Evolutionary conservation across 441 rosid species (phyloP).

Genomic region (Cnidoscolus chayamansa): DNA sequence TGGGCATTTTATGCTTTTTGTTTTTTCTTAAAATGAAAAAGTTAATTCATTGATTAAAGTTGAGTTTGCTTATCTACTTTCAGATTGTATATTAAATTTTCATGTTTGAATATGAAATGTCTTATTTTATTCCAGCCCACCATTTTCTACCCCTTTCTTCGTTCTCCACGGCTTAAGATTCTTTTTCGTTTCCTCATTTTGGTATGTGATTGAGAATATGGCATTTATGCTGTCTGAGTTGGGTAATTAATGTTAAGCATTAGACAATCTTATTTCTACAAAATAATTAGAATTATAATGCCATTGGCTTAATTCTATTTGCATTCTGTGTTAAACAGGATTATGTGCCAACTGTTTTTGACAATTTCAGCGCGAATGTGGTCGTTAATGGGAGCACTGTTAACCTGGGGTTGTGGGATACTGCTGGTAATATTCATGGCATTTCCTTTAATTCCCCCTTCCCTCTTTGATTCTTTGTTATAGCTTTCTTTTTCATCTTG

Average conservation of each 20-base stretch:
- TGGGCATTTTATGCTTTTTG: neutral
- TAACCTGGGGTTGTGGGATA: slow-evolving; percentile 86
- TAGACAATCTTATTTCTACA: neutral
- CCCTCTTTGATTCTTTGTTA: neutral
- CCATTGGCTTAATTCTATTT: slow-evolving; percentile 15
- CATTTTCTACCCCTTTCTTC: too few relatives aligned
- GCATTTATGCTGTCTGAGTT: slow-evolving; percentile 12
- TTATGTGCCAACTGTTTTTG: slow-evolving; percentile 89
- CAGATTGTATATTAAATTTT: neutral
- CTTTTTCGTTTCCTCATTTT: slow-evolving; percentile 7
- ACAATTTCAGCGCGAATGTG: slow-evolving; percentile 94
- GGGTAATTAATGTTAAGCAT: neutral
- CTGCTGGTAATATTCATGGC: slow-evolving; percentile 58
- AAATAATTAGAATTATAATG: slow-evolving; percentile 5
- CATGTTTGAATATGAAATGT: neutral
- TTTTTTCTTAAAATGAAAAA: neutral
- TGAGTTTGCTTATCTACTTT: neutral
- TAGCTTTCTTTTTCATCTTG: slow-evolving; percentile 6
- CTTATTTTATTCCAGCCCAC: neutral
- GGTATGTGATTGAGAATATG: neutral
- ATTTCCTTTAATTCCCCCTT: neutral
- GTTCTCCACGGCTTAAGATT: neutral
- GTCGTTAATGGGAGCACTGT: slow-evolving; percentile 80
- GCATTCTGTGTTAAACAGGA: slow-evolving; percentile 45
- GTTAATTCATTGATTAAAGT: neutral